These are phyloP conservation scores for Solanum lycopersicoides DNA, from an alignment of 257 asterid species.

Conservation along the genomic window DNA sequence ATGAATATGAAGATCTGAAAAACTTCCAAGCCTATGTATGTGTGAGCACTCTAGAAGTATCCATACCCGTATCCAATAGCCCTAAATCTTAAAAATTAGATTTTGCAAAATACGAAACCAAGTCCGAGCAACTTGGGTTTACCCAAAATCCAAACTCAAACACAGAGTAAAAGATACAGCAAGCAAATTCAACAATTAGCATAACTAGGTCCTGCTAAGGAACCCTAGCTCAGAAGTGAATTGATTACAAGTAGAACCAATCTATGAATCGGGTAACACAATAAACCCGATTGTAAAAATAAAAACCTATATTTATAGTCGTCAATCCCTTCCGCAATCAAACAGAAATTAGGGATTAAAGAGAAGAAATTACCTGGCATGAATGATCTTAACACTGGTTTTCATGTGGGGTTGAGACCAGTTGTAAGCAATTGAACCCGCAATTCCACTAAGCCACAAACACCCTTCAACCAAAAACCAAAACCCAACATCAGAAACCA, in stretches of 20 bases:
- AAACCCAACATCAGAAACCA: not conserved
- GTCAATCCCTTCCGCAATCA: not conserved
- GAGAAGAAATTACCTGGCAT: constrained; percentile 46
- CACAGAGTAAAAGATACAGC: not conserved
- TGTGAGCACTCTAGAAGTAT: not conserved
- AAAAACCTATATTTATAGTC: not conserved
- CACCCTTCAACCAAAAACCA: constrained; percentile 17
- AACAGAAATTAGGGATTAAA: not conserved
- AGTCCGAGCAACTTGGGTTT: not conserved
- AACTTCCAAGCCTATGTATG: not conserved
- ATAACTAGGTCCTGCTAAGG: not conserved
- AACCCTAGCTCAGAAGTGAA: not conserved
- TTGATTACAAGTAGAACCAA: not conserved
- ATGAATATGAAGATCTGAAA: not conserved
- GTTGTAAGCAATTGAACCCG: constrained; percentile 84
- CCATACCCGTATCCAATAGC: not conserved
- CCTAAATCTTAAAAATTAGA: not conserved
- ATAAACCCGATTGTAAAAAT: not conserved
- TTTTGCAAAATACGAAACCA: not conserved
- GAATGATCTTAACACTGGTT: constrained; percentile 83
- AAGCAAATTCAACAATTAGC: not conserved
- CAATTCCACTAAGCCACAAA: constrained; percentile 46
- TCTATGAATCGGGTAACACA: not conserved
- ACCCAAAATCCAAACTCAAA: not conserved
- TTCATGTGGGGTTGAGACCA: constrained; percentile 95